These are phyloP conservation scores for Emergomyces orientalis DNA, from an alignment of 2,329 filamentous ascomycete species.

Conservation along the genomic window DNA sequence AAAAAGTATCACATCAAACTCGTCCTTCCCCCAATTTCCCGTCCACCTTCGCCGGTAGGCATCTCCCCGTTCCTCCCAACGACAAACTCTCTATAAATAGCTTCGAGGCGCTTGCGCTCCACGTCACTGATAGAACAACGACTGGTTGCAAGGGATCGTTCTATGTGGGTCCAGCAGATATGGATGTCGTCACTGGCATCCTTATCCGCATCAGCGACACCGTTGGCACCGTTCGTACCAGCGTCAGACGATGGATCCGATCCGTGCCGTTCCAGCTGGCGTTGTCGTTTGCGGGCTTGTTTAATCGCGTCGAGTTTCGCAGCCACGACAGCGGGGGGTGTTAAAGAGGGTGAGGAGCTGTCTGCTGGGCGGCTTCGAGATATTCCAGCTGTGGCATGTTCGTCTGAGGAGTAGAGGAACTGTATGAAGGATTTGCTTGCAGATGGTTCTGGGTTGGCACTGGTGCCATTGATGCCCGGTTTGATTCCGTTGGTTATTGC, in stretches of 20 bases:
- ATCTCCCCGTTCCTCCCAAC: conserved; percentile 89
- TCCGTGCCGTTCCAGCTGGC: conserved; percentile 39
- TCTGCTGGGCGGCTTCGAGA: conserved; percentile 34
- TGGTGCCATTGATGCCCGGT: conserved; percentile 17
- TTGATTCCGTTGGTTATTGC: conserved; percentile 19
- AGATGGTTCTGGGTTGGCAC: conserved; percentile 22
- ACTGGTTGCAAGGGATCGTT: conserved; percentile 65
- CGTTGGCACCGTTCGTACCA: conserved; percentile 18
- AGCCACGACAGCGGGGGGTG: conserved; percentile 67
- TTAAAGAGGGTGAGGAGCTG: conserved; percentile 43
- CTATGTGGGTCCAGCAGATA: conserved; percentile 75
- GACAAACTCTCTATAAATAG: conserved; percentile 89
- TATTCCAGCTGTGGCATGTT: conserved; percentile 43
- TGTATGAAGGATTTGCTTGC: conserved; percentile 54
- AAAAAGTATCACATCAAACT: conserved; percentile 66
- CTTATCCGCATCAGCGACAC: conserved; percentile 19
- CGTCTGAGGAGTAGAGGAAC: conserved; percentile 63
- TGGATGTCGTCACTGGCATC: conserved; percentile 56
- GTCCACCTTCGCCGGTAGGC: conserved; percentile 83
- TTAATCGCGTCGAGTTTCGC: conserved; percentile 78
- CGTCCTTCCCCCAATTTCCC: conserved; percentile 82
- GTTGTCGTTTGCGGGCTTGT: conserved; percentile 55
- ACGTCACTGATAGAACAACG: conserved; percentile 71
- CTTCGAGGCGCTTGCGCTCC: conserved; percentile 63
- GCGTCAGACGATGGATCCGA: neutral